Conservation (phyloP, 2,329 filamentous ascomycete genomes). For the Aspergillus quadrilineatus region DNA sequence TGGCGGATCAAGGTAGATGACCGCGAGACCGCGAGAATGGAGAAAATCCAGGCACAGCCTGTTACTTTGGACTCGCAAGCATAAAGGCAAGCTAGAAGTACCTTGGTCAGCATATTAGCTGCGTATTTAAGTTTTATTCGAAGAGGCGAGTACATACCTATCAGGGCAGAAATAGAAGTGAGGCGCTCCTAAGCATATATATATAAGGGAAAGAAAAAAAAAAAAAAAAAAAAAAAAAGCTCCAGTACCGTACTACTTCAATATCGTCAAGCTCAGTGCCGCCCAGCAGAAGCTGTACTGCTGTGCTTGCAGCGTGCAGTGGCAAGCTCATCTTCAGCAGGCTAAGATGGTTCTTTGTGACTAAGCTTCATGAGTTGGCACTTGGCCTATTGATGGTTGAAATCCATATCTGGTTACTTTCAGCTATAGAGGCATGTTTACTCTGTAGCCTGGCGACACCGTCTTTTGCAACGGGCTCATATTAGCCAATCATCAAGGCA, state of each 20-base stretch:
- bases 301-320: not conserved
- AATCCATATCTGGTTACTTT: not conserved
- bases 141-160: too few species aligned
- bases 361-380: not conserved
- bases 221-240: too few species aligned
- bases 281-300: not conserved
- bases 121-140: too few species aligned
- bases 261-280: not conserved
- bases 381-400: not conserved
- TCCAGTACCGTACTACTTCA: not conserved
- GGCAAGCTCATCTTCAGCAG: not conserved
- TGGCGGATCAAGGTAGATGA: too few species aligned
- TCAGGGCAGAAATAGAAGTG: too few species aligned
- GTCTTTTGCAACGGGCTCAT: not conserved
- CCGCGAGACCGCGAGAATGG: too few species aligned
- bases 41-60: too few species aligned
- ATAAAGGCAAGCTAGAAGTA: too few species aligned
- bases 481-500: not conserved
- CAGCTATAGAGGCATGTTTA: not conserved
- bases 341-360: not conserved
- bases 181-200: too few species aligned
- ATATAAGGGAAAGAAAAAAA: too few species aligned
- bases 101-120: too few species aligned
- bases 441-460: not conserved
- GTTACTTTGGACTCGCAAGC: too few species aligned